These are phyloP conservation scores for Bassia scoparia DNA, from an alignment of 148 eudicot genomes.

Conservation along the genomic window DNA sequence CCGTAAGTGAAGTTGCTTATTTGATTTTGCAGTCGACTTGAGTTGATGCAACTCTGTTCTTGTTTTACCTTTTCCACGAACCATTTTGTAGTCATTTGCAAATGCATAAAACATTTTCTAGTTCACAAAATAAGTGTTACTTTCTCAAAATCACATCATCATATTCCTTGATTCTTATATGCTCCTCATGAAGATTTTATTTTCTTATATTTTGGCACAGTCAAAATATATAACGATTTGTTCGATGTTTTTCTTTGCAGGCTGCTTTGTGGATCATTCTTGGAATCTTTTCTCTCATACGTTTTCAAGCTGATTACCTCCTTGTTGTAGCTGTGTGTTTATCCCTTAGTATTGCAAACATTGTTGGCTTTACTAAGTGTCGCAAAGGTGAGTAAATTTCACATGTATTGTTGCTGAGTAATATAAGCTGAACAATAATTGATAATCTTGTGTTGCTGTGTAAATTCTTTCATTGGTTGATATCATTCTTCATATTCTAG, in stretches of 20 bases:
- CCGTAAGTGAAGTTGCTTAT: constrained; percentile 45
- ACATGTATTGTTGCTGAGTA: constrained; percentile 2
- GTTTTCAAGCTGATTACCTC: constrained; percentile 94
- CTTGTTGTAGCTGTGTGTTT: constrained; percentile 94
- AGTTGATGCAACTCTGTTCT: not conserved
- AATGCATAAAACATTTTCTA: too few relatives aligned
- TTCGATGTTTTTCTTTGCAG: constrained; percentile 41
- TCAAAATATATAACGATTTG: constrained; percentile 1
- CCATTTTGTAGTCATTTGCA: not conserved
- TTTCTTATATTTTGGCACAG: not conserved
- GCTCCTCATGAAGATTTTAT: too few relatives aligned
- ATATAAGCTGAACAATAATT: not conserved
- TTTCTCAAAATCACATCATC: not conserved
- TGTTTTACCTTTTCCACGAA: not conserved
- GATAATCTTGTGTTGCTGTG: not conserved
- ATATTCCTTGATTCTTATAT: not conserved
- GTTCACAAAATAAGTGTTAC: not conserved
- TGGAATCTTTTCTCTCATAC: constrained; percentile 83
- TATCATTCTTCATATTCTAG: not conserved
- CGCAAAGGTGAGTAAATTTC: constrained; percentile 61
- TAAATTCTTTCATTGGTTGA: not conserved
- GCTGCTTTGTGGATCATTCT: constrained; percentile 82
- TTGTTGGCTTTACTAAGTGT: constrained; percentile 92
- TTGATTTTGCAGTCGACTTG: not conserved
- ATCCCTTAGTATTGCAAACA: constrained; percentile 88